phyloP scores from a whole-genome alignment of 345 rosid species.

The Jatropha curcas region DNA sequence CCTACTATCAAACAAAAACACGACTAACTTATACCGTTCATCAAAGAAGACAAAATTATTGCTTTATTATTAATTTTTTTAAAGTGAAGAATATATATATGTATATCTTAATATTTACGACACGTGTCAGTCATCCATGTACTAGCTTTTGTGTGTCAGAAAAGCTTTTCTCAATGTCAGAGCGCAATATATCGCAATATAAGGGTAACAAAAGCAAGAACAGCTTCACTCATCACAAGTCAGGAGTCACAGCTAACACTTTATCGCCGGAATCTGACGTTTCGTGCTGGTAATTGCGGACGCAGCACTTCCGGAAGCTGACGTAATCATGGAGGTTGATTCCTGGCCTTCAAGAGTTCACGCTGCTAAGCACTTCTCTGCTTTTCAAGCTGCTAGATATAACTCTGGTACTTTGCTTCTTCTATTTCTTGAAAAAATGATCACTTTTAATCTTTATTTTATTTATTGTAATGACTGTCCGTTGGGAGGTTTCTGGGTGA shows the following conservation, averaged over 20 bases:
- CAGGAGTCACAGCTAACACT: background rate
- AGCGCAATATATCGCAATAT: background rate
- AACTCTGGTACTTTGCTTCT: constrained; percentile 30
- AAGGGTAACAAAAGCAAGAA: background rate
- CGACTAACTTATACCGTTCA: too few species aligned
- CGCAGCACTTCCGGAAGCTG: constrained; percentile 2
- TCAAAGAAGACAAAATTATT: too few species aligned
- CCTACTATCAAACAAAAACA: too few species aligned
- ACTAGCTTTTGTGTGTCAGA: constrained; percentile 22
- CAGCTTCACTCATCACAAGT: background rate
- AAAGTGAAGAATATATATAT: too few species aligned
- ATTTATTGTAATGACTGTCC: background rate
- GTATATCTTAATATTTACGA: background rate
- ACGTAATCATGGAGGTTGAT: constrained; percentile 45
- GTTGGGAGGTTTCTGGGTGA: background rate
- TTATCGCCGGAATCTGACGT: constrained; percentile 21
- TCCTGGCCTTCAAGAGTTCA: constrained; percentile 40
- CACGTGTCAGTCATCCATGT: constrained; percentile 32
- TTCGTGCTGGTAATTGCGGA: constrained; percentile 9
- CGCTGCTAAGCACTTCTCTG: constrained; percentile 42
- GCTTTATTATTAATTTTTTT: too few species aligned
- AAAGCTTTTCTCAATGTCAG: constrained; percentile 13
- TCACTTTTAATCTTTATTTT: background rate
- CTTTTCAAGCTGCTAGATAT: constrained; percentile 33
- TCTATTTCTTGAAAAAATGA: background rate